Base-by-base conservation (phyloP, 345 rosid species). In the Brassica napus region DNA sequence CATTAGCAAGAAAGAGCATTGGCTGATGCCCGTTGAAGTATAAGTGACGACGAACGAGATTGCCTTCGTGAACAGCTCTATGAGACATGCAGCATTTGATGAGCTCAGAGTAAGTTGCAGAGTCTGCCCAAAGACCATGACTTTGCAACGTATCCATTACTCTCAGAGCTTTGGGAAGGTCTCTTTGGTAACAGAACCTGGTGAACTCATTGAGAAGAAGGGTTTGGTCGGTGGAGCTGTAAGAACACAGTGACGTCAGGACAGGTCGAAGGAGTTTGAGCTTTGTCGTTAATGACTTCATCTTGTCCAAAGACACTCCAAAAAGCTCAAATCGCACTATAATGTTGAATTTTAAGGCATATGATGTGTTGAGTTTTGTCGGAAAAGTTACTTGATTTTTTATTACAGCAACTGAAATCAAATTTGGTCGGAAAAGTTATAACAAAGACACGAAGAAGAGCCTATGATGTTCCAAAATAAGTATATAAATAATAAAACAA, bases 111-210 rank as follows among this genome's bases (percentile, higher is more conserved):
- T 88, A 91, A 67, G 86, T 76, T n/a, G 83, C 34, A 12, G 81
- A 31, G 44, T 91, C 89, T 8, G 94, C 97, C 84, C 86, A 74
- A 23, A 89, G 70, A 8, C 86, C 82, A 42, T 35, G 87, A 5
- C 69, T 81, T 62, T 86, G 84, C 84, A 91, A 80, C 0, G 83
- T 54, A 8, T 80, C 84, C 94, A 89, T 83, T n/a, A 86, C 77
- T 69, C 70, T 71, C 42, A 91, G 55, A 80, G 94, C 94, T 78
- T 80, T 81, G 2, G 89, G 87, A 5, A 91, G 80, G 85, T 91
- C 86, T 71, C 84, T 71, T 71, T 65, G 89, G 80, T 83, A 82
- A 73, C 94, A 89, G 62, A 71, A 76, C 35, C 80, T 66, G 52
- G 90, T 77, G 82, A 91, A 91, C 31, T 88, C 87, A 5, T 77